Conservation (phyloP, 768 basidiomycete genomes). For the Lentinus brumalis region DNA sequence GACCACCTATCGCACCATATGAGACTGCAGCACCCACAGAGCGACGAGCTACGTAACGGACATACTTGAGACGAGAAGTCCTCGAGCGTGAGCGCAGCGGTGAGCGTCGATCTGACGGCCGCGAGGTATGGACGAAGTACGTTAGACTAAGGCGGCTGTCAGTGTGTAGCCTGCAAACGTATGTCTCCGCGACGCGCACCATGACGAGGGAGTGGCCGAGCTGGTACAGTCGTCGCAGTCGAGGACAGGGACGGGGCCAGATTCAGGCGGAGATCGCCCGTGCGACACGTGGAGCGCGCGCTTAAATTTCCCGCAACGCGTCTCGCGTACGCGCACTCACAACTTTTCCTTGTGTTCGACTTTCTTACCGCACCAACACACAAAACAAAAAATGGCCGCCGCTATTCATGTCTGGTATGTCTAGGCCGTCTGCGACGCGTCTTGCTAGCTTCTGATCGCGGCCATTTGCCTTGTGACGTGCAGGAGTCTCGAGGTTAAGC, state of each 20-base stretch:
- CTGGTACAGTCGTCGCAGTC: not conserved
- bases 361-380: not conserved
- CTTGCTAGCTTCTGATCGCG: conserved; percentile 11
- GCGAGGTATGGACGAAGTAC: conserved; percentile 94
- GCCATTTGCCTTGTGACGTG: not conserved
- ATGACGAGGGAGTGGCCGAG: conserved; percentile 5
- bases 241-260: conserved; percentile 16
- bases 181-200: conserved; percentile 15
- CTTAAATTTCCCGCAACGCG: conserved; percentile 19
- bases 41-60: not conserved
- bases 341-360: conserved; percentile 16
- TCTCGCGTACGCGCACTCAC: conserved; percentile 10
- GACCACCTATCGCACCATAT: conserved; percentile 63
- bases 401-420: conserved; percentile 71
- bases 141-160: conserved; percentile 69
- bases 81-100: conserved; percentile 96
- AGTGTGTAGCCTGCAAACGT: not conserved
- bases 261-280: conserved; percentile 21
- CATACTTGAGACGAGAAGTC: conserved; percentile 95
- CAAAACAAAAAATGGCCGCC: conserved; percentile 47
- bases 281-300: conserved; percentile 6
- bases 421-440: not conserved
- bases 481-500: conserved; percentile 65
- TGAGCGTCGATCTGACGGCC: conserved; percentile 93
- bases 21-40: conserved; percentile 1